Evolutionary conservation across 495 filamentous ascomycete genomes (phyloP), one percentile per base, ranked within the genome.

Genomic region (Cryomyces minteri): DNA sequence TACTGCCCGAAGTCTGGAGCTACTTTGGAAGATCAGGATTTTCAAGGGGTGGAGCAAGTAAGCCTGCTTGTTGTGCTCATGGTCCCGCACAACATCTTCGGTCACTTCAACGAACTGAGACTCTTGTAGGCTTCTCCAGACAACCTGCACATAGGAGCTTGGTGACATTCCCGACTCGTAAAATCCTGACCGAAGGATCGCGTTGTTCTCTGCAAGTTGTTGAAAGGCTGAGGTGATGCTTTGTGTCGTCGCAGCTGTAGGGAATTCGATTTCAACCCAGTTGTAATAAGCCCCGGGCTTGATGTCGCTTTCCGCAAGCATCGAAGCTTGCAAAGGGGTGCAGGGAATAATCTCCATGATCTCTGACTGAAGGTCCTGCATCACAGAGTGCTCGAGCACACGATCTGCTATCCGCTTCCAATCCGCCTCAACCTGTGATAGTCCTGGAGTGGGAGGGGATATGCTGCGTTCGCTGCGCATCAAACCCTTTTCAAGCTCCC

Each of bases 181-280:
- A 54, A 88, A 92, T 0, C 81, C 83, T 10, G 80, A 76, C 31
- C 82, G 66, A 28, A 92, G 58, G 31, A 80, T 71, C n/a, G 74
- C 63, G 52, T 86, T 82, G 6, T 58, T 48, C 8, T 68, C 48
- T n/a, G 70, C 59, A 31, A 81, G 48, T 4, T 51, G 50, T 3
- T 54, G 44, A 34, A 88, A 61, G 25, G 67, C 68, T 4, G 54
- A 49, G 14, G 63, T 59, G n/a, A 82, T 54, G 10, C 53, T 44
- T 2, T 54, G 30, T 0, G 51, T 32, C 6, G 44, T 40, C 48
- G 58, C 48, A 8, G 56, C 47, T 5, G 48, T 47, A 5, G 66
- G 54, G 33, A 82, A 56, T 5, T 66, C 60, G 6, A 88, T 53
- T 49, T 81, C 70, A 11, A 84, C 62, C 72, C 74, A 80, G 52